Base-by-base conservation (phyloP, 2,329 filamentous ascomycete species). In the Colletotrichum echinochloae region DNA sequence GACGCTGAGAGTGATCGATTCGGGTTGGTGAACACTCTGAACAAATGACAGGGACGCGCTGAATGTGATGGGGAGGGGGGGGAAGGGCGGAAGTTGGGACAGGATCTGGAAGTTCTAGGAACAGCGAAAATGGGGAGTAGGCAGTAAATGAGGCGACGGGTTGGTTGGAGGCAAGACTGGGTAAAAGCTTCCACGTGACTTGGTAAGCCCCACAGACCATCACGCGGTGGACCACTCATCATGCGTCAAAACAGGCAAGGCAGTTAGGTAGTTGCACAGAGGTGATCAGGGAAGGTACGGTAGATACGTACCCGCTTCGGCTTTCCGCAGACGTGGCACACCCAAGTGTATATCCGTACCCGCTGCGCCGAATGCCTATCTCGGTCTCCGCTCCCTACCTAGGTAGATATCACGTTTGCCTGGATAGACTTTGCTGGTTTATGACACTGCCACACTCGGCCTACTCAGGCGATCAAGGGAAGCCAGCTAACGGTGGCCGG, bases 1-100 rank as follows among this genome's bases (percentile, higher is more conserved):
- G 60, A 60, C 65, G 60, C 65, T 71, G 69, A 49, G 62, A 73
- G 41, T 68, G 67, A 56, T 67, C 67, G 67, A 33, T 61, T 64
- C 63, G 49, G 63, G 62, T 63, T 69, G 72, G 65, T 70, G 62
- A 66, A 60, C 71, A 75, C 74, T 75, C 73, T 74, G 66, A 33
- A n/a, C 72, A 74, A 73, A 75, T 72, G 74, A 75, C 75, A 68
- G 70, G 55, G 71, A 72, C 73, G 76, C 70, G 73, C 76, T 73
- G 77, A 72, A 48, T 49, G 73, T 74, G 72, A 75, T 72, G 35
- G 74, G 74, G 72, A 73, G 72, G 35, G 74, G 74, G 72, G 73
- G 72, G 72, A 57, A 57, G 51, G 72, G 60, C 66, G 72, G 59
- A 60, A 55, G 51, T 54, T 67, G 65, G 66, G 49, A 65, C 59